Conservation (phyloP, 129 eudicot genomes). For the Lactuca sativa region DNA sequence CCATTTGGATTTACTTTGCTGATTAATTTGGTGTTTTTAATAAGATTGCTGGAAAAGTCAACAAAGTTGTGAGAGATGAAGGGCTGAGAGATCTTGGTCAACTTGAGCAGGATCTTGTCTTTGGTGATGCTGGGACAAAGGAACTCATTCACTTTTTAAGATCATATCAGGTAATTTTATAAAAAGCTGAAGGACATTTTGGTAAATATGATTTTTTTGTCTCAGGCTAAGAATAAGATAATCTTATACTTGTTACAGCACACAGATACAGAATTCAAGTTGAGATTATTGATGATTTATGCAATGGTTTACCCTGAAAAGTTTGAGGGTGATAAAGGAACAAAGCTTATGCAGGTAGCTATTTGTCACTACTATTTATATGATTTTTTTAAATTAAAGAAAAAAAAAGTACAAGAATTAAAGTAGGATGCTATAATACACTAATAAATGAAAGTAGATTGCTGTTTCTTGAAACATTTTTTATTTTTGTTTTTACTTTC, state of each 20-base stretch:
- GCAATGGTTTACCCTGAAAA: conserved; percentile 78
- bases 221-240: neutral
- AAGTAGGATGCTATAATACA: neutral
- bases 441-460: neutral
- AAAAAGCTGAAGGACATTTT: neutral
- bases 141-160: conserved; percentile 74
- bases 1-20: neutral
- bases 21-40: conserved; percentile 7
- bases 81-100: conserved; percentile 92
- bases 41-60: conserved; percentile 91
- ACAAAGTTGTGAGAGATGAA: conserved; percentile 63
- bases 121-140: conserved; percentile 92
- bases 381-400: neutral
- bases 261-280: conserved; percentile 44
- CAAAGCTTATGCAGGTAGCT: conserved; percentile 94
- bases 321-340: conserved; percentile 87
- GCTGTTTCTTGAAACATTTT: neutral
- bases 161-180: conserved; percentile 51
- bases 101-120: conserved; percentile 96
- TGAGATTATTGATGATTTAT: conserved; percentile 82
- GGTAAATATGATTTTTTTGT: too few species aligned
- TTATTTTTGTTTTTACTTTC: neutral
- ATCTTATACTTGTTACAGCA: conserved; percentile 43
- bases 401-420: conserved; percentile 3
- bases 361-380: conserved; percentile 4